phyloP scores from a whole-genome alignment of 2,329 filamentous ascomycete genomes.

The Xylariaceae sp. region DNA sequence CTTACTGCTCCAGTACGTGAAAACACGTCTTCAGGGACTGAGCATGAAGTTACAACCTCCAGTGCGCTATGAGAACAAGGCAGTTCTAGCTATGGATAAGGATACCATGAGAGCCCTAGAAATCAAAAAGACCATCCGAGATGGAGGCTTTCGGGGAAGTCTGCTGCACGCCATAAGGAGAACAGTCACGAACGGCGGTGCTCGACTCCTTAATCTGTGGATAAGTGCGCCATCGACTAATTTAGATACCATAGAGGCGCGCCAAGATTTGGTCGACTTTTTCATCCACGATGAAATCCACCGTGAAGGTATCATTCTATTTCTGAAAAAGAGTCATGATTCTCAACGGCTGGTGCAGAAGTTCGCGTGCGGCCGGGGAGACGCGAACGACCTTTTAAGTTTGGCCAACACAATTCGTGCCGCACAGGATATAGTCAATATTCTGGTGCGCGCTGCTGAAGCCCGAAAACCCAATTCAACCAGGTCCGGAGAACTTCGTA shows the following conservation, averaged over 20 bases:
- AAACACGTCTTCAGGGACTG: conserved; percentile 68
- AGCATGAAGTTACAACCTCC: conserved; percentile 81
- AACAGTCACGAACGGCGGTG: conserved; percentile 88
- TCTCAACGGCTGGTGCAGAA: conserved; percentile 88
- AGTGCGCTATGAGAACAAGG: conserved; percentile 62
- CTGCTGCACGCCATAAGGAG: conserved; percentile 82
- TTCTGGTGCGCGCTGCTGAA: conserved; percentile 33
- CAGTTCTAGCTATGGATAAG: conserved; percentile 86
- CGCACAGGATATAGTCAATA: conserved; percentile 58
- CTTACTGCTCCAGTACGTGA: conserved; percentile 78
- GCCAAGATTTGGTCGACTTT: conserved; percentile 74
- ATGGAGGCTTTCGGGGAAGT: conserved; percentile 74
- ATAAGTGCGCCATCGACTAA: conserved; percentile 91
- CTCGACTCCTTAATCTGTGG: conserved; percentile 76
- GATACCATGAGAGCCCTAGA: conserved; percentile 87
- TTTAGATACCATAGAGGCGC: conserved; percentile 66
- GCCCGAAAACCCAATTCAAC: conserved; percentile 13
- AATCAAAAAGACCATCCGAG: conserved; percentile 78
- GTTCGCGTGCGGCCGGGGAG: conserved; percentile 86
- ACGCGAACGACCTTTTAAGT: conserved; percentile 81
- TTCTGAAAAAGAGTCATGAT: conserved; percentile 74
- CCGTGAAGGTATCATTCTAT: conserved; percentile 60
- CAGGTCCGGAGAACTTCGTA: background rate
- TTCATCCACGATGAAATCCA: conserved; percentile 64
- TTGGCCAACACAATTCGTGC: conserved; percentile 75